Conservation (phyloP, 2,329 filamentous ascomycete genomes). For the Epichloe gansuensis region DNA sequence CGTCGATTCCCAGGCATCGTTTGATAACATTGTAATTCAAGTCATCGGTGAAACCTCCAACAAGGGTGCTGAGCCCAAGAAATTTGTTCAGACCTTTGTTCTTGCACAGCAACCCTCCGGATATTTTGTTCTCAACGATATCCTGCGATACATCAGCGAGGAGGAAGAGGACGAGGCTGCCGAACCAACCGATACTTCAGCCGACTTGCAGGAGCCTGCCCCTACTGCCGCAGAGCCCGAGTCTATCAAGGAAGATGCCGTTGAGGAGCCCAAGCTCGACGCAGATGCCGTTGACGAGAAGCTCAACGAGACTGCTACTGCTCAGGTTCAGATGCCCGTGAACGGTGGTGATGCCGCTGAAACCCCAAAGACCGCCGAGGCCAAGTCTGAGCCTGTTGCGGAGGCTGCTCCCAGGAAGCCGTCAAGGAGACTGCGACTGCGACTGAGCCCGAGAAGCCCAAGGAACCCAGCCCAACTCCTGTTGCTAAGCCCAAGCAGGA, state of each 20-base stretch:
- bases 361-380: conserved; percentile 24
- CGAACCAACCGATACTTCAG: conserved; percentile 21
- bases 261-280: conserved; percentile 22
- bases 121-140: conserved; percentile 97
- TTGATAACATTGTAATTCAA: conserved; percentile 89
- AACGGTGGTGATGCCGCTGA: conserved; percentile 14
- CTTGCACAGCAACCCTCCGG: conserved; percentile 92
- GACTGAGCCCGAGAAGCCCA: conserved; percentile 53
- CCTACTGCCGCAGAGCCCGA: conserved; percentile 20
- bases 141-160: conserved; percentile 85
- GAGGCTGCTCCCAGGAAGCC: conserved; percentile 33
- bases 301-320: conserved; percentile 21
- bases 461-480: conserved; percentile 46
- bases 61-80: conserved; percentile 80
- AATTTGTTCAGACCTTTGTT: conserved; percentile 96
- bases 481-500: conserved; percentile 30
- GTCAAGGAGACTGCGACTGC: conserved; percentile 43
- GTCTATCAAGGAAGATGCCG: conserved; percentile 38
- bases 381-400: conserved; percentile 10
- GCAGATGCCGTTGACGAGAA: conserved; percentile 25
- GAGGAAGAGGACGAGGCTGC: conserved; percentile 58
- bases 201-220: conserved; percentile 15
- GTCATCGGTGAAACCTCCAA: conserved; percentile 98
- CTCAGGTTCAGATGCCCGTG: background rate
- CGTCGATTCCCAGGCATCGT: conserved; percentile 89